Percentiles rank a stretch among this genome's conserved stretches.
phyloP scores from a whole-genome alignment of 768 basidiomycete species.

The Podaxis mareebaensis region DNA sequence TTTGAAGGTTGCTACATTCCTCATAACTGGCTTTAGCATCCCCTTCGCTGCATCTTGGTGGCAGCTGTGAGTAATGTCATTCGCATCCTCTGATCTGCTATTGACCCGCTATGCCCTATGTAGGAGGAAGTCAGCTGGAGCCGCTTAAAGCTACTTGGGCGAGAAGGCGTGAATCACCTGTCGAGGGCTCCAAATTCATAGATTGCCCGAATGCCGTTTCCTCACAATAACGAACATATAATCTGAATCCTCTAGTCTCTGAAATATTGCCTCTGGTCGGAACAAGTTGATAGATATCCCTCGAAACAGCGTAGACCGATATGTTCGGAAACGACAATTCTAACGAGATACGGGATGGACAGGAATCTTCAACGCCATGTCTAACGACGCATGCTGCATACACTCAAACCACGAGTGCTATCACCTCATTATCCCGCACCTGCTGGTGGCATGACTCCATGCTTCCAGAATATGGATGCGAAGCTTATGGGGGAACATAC shows the following conservation, averaged over 20 bases:
- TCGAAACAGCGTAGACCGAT: background rate
- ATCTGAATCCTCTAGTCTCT: background rate
- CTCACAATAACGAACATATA: background rate
- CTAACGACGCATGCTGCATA: background rate
- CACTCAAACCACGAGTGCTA: background rate
- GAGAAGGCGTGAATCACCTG: background rate
- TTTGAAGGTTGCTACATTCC: slow-evolving; percentile 46
- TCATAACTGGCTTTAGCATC: slow-evolving; percentile 61
- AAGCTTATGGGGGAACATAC: slow-evolving; percentile 41
- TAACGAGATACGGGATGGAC: background rate
- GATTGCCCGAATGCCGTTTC: background rate
- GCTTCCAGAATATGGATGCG: slow-evolving; percentile 52
- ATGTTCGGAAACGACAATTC: background rate
- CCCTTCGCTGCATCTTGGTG: slow-evolving; percentile 63
- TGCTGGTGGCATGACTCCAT: slow-evolving; percentile 56
- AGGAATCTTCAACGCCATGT: background rate
- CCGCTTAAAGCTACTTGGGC: slow-evolving; percentile 19
- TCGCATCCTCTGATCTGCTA: background rate
- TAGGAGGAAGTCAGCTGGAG: slow-evolving; percentile 46
- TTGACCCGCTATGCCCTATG: slow-evolving; percentile 6
- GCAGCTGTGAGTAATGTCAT: slow-evolving; percentile 58
- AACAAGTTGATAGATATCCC: background rate
- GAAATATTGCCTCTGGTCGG: background rate
- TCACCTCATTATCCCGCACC: background rate
- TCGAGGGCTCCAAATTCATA: background rate